Evolutionary conservation across 169 alveolate genomes (phyloP).

Genomic region (Eimeria tenella): DNA sequence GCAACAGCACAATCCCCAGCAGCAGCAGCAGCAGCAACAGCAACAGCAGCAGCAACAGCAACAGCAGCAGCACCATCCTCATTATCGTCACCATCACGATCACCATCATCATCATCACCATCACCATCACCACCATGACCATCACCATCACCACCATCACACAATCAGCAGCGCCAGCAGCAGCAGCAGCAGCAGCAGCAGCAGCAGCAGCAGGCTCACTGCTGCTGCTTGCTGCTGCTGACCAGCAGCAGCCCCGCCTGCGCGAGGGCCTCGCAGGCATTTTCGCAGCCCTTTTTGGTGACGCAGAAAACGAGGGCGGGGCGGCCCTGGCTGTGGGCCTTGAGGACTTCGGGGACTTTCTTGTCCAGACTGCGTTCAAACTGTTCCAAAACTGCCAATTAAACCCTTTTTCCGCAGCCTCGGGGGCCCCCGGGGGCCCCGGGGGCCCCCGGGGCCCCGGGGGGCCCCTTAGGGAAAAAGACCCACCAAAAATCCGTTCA

Average conservation of each 20-base stretch:
- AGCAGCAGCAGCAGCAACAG: constrained; percentile 77
- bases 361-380: constrained; percentile 11
- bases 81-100: no score
- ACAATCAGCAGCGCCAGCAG: no score
- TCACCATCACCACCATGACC: no score
- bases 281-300: constrained; percentile 84
- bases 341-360: constrained; percentile 55
- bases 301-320: constrained; percentile 84
- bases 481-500: constrained; percentile 5
- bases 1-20: no score
- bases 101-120: no score
- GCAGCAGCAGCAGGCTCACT: not conserved
- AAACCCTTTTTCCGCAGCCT: not conserved
- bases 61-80: no score
- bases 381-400: not conserved
- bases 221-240: constrained; percentile 49
- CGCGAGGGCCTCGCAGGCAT: constrained; percentile 79
- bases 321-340: constrained; percentile 79
- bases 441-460: no score
- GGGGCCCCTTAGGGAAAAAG: no score
- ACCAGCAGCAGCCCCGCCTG: constrained; percentile 69
- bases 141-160: no score
- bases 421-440: not conserved
- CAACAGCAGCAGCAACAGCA: no score
- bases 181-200: no score